phyloP scores from a whole-genome alignment of 1,284 basidiomycete species.

The Leucoagaricus sp. region DNA sequence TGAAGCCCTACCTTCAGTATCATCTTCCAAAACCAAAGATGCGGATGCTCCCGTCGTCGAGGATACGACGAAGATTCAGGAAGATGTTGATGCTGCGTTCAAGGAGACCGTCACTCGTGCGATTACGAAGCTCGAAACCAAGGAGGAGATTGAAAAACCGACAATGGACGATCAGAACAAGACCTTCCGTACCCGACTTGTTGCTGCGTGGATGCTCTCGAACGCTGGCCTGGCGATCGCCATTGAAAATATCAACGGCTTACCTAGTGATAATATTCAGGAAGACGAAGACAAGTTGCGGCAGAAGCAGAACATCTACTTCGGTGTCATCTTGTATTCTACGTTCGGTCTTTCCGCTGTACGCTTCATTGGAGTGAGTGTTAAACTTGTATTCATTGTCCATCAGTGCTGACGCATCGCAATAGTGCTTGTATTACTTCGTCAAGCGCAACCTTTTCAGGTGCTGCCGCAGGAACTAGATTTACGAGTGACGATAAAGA shows the following conservation, averaged over 20 bases:
- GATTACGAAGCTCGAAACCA: constrained; percentile 76
- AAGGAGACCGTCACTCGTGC: constrained; percentile 93
- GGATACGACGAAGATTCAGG: constrained; percentile 77
- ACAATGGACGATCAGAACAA: constrained; percentile 92
- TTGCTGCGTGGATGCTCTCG: constrained; percentile 83
- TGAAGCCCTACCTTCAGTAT: constrained; percentile 90
- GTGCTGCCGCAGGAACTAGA: constrained; percentile 73
- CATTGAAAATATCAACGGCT: constrained; percentile 84
- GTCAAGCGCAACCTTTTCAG: constrained; percentile 83
- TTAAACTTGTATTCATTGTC: neutral
- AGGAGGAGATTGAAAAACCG: constrained; percentile 77
- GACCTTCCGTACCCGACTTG: constrained; percentile 91
- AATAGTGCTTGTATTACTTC: constrained; percentile 79
- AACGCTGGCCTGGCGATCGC: constrained; percentile 83
- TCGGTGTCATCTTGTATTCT: constrained; percentile 84
- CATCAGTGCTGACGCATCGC: constrained; percentile 20
- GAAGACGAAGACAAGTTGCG: constrained; percentile 48
- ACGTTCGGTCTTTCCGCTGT: constrained; percentile 84
- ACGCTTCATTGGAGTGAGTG: constrained; percentile 81
- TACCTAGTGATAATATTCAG: constrained; percentile 43
- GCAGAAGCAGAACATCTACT: constrained; percentile 76
- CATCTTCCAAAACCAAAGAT: constrained; percentile 79
- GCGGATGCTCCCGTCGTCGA: constrained; percentile 80
- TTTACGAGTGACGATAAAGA: constrained; percentile 15
- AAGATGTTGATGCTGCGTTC: constrained; percentile 92